Conservation (phyloP, 148 eudicot species). For the Camellia granthamiana region DNA sequence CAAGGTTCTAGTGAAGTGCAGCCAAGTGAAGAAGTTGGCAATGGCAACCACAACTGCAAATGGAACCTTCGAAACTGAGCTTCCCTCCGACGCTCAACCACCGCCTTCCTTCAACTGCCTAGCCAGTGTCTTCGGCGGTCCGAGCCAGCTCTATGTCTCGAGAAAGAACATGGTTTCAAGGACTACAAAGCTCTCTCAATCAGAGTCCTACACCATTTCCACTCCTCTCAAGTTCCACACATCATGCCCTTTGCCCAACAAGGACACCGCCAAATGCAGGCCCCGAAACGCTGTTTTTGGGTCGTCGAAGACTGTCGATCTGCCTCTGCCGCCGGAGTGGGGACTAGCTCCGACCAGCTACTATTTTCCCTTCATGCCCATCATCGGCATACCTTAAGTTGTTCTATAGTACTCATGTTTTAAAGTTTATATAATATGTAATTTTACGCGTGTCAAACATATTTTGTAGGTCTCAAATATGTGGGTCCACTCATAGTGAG, state of each 20-base stretch:
- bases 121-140: constrained; percentile 64
- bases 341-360: constrained; percentile 73
- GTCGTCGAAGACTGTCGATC: constrained; percentile 63
- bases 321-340: constrained; percentile 69
- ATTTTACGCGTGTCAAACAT: too few species aligned
- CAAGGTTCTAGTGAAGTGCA: constrained; percentile 57
- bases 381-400: constrained; percentile 71
- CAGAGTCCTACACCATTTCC: constrained; percentile 32
- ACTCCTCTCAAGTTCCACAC: constrained; percentile 52
- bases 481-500: too few species aligned
- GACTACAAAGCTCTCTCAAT: constrained; percentile 18
- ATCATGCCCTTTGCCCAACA: constrained; percentile 39
- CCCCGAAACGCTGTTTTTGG: constrained; percentile 18
- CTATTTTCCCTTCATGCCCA: constrained; percentile 61
- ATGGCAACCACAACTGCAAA: constrained; percentile 41
- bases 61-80: constrained; percentile 48
- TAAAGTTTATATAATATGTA: background rate
- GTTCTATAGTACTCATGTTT: background rate
- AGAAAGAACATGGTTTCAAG: constrained; percentile 31
- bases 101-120: constrained; percentile 28
- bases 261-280: constrained; percentile 19
- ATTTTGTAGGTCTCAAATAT: too few species aligned
- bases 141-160: constrained; percentile 43
- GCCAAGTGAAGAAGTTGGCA: constrained; percentile 51
- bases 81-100: constrained; percentile 37